These are phyloP conservation scores for Neoscytalidium dimidiatum DNA, from an alignment of 2,329 filamentous ascomycete species.

Conservation along the genomic window DNA sequence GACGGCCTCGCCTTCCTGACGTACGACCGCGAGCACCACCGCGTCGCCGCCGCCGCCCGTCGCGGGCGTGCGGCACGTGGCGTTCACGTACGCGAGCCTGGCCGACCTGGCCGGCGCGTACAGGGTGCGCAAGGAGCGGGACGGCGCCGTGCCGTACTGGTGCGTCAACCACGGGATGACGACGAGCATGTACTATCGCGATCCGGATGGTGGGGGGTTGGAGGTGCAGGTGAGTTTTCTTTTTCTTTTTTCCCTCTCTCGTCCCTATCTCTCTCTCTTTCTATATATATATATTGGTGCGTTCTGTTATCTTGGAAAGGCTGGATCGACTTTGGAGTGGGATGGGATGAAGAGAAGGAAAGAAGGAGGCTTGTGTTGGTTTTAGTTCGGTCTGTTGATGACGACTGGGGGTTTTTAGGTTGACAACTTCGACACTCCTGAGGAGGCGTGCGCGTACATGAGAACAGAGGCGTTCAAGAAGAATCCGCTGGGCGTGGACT, in stretches of 20 bases:
- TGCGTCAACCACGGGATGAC: slow-evolving; percentile 52
- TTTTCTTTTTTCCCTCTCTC: not conserved
- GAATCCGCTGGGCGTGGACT: slow-evolving; percentile 49
- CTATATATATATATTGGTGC: too few species aligned
- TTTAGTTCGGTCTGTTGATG: too few species aligned
- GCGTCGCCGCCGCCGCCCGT: slow-evolving; percentile 43
- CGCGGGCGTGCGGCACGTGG: slow-evolving; percentile 45
- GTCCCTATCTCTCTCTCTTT: too few species aligned
- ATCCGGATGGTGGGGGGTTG: slow-evolving; percentile 52
- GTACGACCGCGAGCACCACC: slow-evolving; percentile 53
- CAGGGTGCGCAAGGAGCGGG: slow-evolving; percentile 32
- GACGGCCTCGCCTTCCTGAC: slow-evolving; percentile 39
- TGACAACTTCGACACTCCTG: slow-evolving; percentile 22
- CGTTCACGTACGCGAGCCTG: slow-evolving; percentile 43
- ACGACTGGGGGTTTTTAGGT: not conserved
- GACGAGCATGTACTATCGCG: slow-evolving; percentile 51
- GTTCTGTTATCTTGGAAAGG: too few species aligned
- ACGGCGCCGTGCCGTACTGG: slow-evolving; percentile 45
- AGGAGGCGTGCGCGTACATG: slow-evolving; percentile 47
- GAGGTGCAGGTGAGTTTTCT: slow-evolving; percentile 44
- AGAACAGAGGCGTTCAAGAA: slow-evolving; percentile 33
- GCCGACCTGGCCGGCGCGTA: slow-evolving; percentile 41
- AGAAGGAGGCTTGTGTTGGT: too few species aligned
- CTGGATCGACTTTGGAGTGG: too few species aligned
- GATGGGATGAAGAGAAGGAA: too few species aligned